Conservation (phyloP, 345 rosid genomes). For the Brassica incana region DNA sequence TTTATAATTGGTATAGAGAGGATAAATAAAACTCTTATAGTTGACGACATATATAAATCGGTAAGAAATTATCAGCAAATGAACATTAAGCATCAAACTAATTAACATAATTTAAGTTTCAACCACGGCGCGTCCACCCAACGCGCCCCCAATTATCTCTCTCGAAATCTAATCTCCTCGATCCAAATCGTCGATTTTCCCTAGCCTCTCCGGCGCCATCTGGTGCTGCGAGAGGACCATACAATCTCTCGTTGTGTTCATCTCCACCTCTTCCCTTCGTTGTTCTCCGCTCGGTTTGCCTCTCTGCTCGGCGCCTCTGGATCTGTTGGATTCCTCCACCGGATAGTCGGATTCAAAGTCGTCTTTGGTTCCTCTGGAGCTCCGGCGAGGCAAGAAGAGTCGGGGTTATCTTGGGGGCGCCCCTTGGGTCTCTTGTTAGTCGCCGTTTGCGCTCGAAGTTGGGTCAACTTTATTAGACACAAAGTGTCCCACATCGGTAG, state of each 20-base stretch:
- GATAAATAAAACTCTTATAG: background rate
- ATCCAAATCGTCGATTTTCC: background rate
- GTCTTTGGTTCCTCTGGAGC: no score
- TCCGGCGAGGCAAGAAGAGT: no score
- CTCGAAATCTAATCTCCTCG: background rate
- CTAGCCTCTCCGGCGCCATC: background rate
- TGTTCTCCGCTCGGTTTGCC: background rate
- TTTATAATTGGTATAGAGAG: background rate
- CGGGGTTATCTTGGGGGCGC: no score
- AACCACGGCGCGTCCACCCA: background rate
- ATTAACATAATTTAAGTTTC: background rate
- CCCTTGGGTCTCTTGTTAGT: background rate
- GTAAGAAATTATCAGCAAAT: background rate
- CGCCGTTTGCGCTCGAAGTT: background rate
- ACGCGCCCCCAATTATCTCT: background rate
- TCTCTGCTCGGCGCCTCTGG: background rate
- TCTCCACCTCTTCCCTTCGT: background rate
- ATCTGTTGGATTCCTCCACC: no score
- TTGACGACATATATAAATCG: background rate
- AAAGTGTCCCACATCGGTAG: no score
- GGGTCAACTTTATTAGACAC: background rate
- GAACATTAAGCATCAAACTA: background rate
- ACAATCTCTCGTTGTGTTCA: background rate
- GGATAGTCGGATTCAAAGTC: no score
- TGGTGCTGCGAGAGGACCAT: background rate